phyloP scores from a whole-genome alignment of 2,329 filamentous ascomycete species.

The Colletotrichum sojae region DNA sequence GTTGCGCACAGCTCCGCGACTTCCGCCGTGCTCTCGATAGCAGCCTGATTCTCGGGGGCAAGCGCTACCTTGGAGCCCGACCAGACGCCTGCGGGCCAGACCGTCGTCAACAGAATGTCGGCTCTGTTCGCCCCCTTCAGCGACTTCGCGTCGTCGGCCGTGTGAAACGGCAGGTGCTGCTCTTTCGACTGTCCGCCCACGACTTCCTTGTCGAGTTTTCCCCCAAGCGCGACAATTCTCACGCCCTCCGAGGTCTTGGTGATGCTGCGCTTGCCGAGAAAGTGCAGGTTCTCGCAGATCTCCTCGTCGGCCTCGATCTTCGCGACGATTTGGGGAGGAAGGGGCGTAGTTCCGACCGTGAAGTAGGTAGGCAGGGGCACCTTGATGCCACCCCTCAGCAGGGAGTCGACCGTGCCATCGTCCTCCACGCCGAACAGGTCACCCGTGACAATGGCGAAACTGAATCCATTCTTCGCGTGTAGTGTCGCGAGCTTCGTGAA shows the following conservation, averaged over 20 bases:
- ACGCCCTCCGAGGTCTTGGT: constrained; percentile 93
- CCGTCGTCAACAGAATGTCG: constrained; percentile 88
- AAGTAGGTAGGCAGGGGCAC: constrained; percentile 93
- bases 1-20: constrained; percentile 83
- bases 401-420: constrained; percentile 70
- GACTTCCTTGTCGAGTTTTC: constrained; percentile 74
- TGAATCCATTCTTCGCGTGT: constrained; percentile 89
- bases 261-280: constrained; percentile 87
- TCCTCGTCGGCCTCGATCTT: constrained; percentile 81
- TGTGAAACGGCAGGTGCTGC: constrained; percentile 83
- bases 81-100: constrained; percentile 85
- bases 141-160: constrained; percentile 80
- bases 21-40: constrained; percentile 71
- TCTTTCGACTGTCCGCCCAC: constrained; percentile 76
- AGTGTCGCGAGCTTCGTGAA: constrained; percentile 86
- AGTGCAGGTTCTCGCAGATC: constrained; percentile 92
- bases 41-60: constrained; percentile 64
- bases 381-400: constrained; percentile 80
- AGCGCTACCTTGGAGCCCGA: constrained; percentile 76
- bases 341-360: constrained; percentile 79
- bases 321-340: constrained; percentile 79
- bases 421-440: constrained; percentile 81
- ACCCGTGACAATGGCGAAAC: constrained; percentile 86
- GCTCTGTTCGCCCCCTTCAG: constrained; percentile 82
- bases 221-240: constrained; percentile 88